Evolutionary conservation across 305 asterid genomes (phyloP).

Genomic region (Solanum aculeatissimum): DNA sequence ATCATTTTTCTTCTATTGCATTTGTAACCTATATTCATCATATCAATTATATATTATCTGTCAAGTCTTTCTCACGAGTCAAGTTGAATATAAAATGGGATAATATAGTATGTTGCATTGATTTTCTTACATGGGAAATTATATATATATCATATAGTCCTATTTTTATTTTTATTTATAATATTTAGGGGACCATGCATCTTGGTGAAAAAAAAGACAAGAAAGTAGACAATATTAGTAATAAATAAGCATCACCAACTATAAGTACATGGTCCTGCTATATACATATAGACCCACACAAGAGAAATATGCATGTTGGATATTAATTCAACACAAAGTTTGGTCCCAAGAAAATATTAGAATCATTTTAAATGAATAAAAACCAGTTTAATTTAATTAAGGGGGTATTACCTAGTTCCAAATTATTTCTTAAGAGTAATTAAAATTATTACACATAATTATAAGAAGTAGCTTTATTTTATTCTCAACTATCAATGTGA

Average conservation of each 20-base stretch:
- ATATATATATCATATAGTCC: not conserved
- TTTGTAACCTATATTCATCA: not conserved
- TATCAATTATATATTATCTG: not conserved
- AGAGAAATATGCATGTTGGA: not conserved
- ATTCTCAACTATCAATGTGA: not conserved
- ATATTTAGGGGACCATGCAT: not conserved
- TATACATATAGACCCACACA: not conserved
- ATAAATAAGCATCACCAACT: slow-evolving; percentile 1
- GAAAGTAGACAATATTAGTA: not conserved
- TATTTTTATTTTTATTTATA: not conserved
- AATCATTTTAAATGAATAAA: not conserved
- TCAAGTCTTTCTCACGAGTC: not conserved
- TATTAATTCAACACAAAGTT: not conserved
- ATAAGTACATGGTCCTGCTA: not conserved
- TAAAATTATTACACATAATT: not conserved
- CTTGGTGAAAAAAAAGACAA: not conserved
- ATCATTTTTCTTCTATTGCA: not conserved
- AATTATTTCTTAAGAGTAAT: not conserved
- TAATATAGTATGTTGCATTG: not conserved
- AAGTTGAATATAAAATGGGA: not conserved
- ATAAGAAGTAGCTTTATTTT: too few species aligned
- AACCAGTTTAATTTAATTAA: not conserved
- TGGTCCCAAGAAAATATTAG: not conserved
- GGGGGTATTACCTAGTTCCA: not conserved
- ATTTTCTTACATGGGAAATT: not conserved